Base-by-base conservation (phyloP, 2,329 filamentous ascomycete genomes). In the Cladosporium sphaerospermum region DNA sequence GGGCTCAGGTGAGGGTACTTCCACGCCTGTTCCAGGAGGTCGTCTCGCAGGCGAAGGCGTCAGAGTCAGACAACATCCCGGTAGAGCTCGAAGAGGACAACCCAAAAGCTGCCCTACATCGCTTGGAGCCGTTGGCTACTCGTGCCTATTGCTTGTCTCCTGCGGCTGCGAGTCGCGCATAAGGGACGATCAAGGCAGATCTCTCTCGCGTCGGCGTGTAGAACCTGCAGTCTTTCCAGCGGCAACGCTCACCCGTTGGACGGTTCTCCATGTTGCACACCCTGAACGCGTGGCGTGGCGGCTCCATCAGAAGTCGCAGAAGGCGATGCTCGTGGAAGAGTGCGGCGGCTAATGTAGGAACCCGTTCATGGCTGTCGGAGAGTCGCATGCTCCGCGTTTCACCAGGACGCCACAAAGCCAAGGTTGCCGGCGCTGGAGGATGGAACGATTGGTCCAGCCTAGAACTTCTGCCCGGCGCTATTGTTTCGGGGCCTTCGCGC, bases 341-440 rank as follows among this genome's bases (percentile, higher is more conserved):
- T 6, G 8, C 40, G 33, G 48, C 48, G 48, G 48, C 40, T 51
- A 51, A 51, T 43, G 48, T 40, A 51, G 48, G 48, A 23, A 51
- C 47, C 31, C n/a, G 13, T 13, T 39, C n/a, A 14, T 28, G 23
- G n/a, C 36, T 39, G 36, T 39, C 32, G 44, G 32, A 43, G 18
- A 18, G 16, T 10, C 32, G 48, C 48, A 44, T 34, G 48, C 39
- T 40, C 47, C 48, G 40, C 44, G 48, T 51, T 51, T 51, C 48
- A 51, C 40, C 23, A 31, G 10, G 3, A 9, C 23, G 19, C 16
- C 42, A 19, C 16, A 10, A 31, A 44, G 48, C 48, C 40, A 44
- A 44, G 39, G 32, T 44, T 32, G 40, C 36, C 36, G n/a, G 10
- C 11, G 36, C 36, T 9, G 36, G 37, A 34, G 31, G 16, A 33